A percentile compares a stretch with the other conserved stretches of the same genome.
Evolutionary conservation across 2,329 filamentous ascomycete species (phyloP).

Genomic region (Penicillium sp.): DNA sequence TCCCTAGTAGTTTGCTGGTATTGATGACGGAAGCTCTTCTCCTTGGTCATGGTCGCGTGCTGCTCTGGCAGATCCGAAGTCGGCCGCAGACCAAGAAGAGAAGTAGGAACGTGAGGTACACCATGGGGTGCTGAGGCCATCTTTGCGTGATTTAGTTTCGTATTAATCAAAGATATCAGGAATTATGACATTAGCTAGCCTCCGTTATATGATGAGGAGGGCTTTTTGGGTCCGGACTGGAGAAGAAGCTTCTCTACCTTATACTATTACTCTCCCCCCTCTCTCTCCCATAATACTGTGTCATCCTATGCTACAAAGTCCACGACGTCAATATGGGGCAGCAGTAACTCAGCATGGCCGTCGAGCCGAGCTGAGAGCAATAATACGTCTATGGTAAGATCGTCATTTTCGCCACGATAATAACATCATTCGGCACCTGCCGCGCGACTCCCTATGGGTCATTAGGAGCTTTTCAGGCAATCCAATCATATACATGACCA

Average conservation of each 20-base stretch:
- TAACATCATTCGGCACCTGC: neutral
- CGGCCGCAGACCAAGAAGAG: neutral
- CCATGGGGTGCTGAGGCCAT: neutral
- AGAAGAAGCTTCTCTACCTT: neutral
- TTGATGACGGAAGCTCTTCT: neutral
- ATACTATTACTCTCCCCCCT: neutral
- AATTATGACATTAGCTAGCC: neutral
- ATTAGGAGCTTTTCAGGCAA: no score
- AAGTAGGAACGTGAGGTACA: neutral
- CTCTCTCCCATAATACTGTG: neutral
- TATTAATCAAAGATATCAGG: neutral
- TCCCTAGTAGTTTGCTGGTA: neutral
- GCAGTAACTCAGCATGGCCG: neutral
- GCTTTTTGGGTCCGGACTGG: neutral
- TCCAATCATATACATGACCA: no score
- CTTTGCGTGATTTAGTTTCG: neutral
- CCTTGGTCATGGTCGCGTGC: neutral
- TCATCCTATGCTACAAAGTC: neutral
- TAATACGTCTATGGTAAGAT: neutral
- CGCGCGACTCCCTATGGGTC: no score
- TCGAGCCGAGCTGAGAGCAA: neutral
- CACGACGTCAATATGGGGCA: neutral
- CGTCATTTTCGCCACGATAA: neutral
- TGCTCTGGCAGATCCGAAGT: neutral
- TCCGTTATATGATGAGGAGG: neutral